phyloP scores from a whole-genome alignment of 805 yeast species.

The Candida verbasci region DNA sequence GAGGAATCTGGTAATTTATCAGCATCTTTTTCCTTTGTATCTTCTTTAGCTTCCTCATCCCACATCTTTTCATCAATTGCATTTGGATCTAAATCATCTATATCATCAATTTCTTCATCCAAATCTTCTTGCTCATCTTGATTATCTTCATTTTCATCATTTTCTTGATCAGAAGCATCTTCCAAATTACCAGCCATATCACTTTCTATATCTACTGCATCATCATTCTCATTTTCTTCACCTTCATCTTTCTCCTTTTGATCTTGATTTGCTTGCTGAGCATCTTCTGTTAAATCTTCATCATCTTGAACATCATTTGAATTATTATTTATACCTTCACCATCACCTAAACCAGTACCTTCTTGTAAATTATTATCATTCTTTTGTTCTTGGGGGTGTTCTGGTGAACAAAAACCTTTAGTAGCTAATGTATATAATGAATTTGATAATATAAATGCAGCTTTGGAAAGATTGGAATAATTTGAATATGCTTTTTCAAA shows the following conservation, averaged over 20 bases:
- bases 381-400: conserved; percentile 63
- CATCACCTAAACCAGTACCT: conserved; percentile 93
- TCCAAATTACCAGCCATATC: conserved; percentile 95
- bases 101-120: conserved; percentile 85
- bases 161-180: conserved; percentile 67
- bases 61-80: conserved; percentile 97
- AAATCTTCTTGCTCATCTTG: conserved; percentile 55
- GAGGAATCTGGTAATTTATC: conserved; percentile 62
- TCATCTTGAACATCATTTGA: conserved; percentile 87
- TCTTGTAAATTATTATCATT: conserved; percentile 59
- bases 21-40: conserved; percentile 73
- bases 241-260: conserved; percentile 56
- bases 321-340: conserved; percentile 77
- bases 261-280: conserved; percentile 74
- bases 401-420: conserved; percentile 91
- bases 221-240: conserved; percentile 68
- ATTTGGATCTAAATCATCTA: conserved; percentile 88
- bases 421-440: conserved; percentile 59
- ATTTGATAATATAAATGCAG: conserved; percentile 55
- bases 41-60: conserved; percentile 84
- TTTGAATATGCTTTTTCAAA: conserved; percentile 41
- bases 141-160: conserved; percentile 51
- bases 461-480: conserved; percentile 54
- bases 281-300: conserved; percentile 79
- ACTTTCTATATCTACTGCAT: conserved; percentile 92